Evolutionary conservation across 2,329 filamentous ascomycete genomes (phyloP).

Genomic region (Scedosporium apiospermum): DNA sequence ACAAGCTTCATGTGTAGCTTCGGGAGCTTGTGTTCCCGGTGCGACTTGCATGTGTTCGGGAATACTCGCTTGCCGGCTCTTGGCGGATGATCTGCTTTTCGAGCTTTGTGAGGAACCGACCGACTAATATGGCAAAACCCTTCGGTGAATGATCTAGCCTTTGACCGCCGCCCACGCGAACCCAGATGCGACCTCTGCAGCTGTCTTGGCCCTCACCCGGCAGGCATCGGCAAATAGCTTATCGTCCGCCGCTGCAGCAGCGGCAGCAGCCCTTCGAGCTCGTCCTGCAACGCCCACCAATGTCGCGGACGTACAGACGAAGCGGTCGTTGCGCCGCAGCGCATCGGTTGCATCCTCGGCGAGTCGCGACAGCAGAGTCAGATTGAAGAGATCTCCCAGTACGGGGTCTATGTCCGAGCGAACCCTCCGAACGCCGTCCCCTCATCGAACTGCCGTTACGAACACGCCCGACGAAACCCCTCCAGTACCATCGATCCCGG

Average conservation of each 20-base stretch:
- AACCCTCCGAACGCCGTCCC: conserved; percentile 74
- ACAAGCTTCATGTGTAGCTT: neutral
- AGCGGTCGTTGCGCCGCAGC: conserved; percentile 67
- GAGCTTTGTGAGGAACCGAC: neutral
- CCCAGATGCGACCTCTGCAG: conserved; percentile 68
- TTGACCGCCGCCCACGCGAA: conserved; percentile 55
- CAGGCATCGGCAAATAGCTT: conserved; percentile 42
- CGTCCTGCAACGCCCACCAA: conserved; percentile 69
- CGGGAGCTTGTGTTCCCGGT: neutral
- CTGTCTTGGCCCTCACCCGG: conserved; percentile 69
- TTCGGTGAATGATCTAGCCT: conserved; percentile 34
- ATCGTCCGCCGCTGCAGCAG: conserved; percentile 80
- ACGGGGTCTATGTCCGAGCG: conserved; percentile 79
- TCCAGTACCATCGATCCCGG: conserved; percentile 67
- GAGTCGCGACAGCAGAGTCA: conserved; percentile 26
- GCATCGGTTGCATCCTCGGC: conserved; percentile 61
- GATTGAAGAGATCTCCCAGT: conserved; percentile 58
- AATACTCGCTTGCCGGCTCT: neutral
- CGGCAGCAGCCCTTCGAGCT: conserved; percentile 73
- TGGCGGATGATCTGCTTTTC: neutral
- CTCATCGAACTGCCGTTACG: conserved; percentile 32
- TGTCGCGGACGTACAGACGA: conserved; percentile 77
- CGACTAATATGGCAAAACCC: conserved; percentile 5
- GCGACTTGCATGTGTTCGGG: neutral
- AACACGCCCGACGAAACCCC: conserved; percentile 42